phyloP scores from a whole-genome alignment of 2,329 filamentous ascomycete species.

The Penicillium verrucosum region DNA sequence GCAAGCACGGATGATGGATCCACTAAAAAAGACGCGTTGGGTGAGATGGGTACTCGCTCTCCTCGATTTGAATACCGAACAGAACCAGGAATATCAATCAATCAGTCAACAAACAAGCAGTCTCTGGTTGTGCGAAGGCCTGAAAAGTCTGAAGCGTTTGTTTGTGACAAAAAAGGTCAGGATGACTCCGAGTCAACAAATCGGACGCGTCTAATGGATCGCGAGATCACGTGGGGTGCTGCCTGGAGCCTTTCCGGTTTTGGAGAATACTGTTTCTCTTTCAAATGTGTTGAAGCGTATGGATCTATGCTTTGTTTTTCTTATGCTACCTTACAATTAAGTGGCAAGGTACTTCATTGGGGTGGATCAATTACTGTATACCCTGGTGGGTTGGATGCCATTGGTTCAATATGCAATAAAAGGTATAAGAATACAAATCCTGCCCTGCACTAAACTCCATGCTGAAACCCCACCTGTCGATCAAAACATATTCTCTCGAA shows the following conservation, averaged over 20 bases:
- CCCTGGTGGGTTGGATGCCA: neutral
- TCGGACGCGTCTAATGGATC: conserved; percentile 35
- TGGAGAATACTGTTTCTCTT: neutral
- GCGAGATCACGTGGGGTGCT: conserved; percentile 36
- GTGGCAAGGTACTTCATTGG: neutral
- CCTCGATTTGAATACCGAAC: neutral
- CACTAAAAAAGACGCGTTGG: conserved; percentile 4
- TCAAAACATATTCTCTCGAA: neutral
- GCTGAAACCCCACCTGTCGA: neutral
- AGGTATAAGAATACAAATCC: conserved; percentile 7
- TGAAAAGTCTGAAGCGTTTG: neutral
- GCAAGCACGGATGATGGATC: neutral
- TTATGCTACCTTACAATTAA: neutral
- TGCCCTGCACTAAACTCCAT: neutral
- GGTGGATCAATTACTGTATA: neutral
- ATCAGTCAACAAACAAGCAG: neutral
- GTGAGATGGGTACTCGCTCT: neutral
- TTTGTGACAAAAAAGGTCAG: conserved; percentile 25
- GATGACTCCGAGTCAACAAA: conserved; percentile 12
- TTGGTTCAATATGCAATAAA: neutral
- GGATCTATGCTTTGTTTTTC: neutral
- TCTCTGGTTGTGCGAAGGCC: neutral
- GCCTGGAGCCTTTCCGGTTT: conserved; percentile 9
- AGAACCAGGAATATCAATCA: neutral
- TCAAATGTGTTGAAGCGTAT: neutral